Evolutionary conservation across 2,329 filamentous ascomycete species (phyloP), one percentile per base, ranked within the genome.

Genomic region (Cephalotrichum gorgonifer): DNA sequence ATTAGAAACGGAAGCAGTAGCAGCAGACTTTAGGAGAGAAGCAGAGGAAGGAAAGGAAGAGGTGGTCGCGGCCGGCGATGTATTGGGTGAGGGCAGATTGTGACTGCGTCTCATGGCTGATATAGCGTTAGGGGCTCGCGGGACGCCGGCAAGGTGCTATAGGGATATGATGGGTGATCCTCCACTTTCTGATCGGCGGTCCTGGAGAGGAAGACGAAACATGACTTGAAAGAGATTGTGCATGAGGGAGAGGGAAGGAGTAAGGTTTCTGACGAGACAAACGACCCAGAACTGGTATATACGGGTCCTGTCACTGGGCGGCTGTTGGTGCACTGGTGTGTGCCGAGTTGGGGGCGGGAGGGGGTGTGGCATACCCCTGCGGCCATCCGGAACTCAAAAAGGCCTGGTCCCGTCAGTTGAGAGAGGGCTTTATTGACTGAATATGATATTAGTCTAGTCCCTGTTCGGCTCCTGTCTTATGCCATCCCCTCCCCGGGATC

Each of bases 1-100:
- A 44, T 27, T 22, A 12, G 38, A 20, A 45, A 31, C 25, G n/a
- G 47, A 58, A 56, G 23, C 54, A 27, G n/a, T n/a, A n/a, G 26
- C 27, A 53, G 47, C 44, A 25, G 20, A 47, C 22, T 22, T 39
- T 11, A 20, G n/a, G n/a, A n/a, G 15, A 43, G 41, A 44, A 51
- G 43, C 35, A 27, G 30, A 42, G 44, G 47, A 25, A 48, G 28
- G 35, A 45, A 33, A 23, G 48, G 33, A 31, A 33, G 28, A 17
- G 28, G 41, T 33, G 17, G 27, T 52, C 23, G 39, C 47, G 48
- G 39, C 42, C 28, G 20, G 50, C 28, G 38, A 43, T 44, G 44
- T 39, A 45, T 43, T 38, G 46, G 49, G 48, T 49, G 48, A 45
- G 50, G 50, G 46, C 12, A 17, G 17, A 38, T 42, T 35, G 31